Evolutionary conservation across 495 filamentous ascomycete genomes (phyloP), one percentile per base, ranked within the genome.

Genomic region (Penicillium waksmanii): DNA sequence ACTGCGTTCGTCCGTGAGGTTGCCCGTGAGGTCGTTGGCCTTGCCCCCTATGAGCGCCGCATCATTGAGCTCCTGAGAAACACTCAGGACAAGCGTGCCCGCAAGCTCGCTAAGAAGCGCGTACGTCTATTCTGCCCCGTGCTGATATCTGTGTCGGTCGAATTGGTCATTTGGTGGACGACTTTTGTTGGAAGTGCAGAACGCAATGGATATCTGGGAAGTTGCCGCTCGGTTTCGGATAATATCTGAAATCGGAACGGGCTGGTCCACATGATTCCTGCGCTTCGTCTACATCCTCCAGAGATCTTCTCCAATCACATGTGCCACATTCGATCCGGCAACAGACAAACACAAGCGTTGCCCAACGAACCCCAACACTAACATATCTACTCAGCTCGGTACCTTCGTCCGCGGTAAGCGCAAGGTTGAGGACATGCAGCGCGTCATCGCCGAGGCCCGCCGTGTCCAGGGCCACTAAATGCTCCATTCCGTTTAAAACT

Each of bases 91-190:
- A 98, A 98, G 90, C 91, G 95, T 81, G 95, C 95, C 62, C 85
- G 95, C 65, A 98, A 98, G 87, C 89, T 97, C 73, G 95, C 95
- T 66, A 98, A 98, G 94, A 97, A 96, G 89, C 85, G 95, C 80
- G 91, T 91, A 85, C 62, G 83, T 86, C 50, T 59, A 55, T 36
- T 18, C 15, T 17, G 5, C 48, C 7, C 35, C 56, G 42, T 21
- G 9, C 15, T 27, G 18, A 23, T 43, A 47, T 46, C 18, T 33
- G 2, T 35, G 44, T 12, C 44, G 25, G 5, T 33, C 8, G 11
- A 13, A 12, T 34, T 36, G 18, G 25, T 31, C 38, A 34, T 17
- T 10, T 47, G 12, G 36, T 5, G 42, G 36, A 44, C 12, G 42
- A 7, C 2, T 44, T 43, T 19, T 17, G 4, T 48, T 11, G 46